These are phyloP conservation scores for Phyllosticta capitalensis DNA, from an alignment of 2,329 filamentous ascomycete genomes.

Conservation along the genomic window DNA sequence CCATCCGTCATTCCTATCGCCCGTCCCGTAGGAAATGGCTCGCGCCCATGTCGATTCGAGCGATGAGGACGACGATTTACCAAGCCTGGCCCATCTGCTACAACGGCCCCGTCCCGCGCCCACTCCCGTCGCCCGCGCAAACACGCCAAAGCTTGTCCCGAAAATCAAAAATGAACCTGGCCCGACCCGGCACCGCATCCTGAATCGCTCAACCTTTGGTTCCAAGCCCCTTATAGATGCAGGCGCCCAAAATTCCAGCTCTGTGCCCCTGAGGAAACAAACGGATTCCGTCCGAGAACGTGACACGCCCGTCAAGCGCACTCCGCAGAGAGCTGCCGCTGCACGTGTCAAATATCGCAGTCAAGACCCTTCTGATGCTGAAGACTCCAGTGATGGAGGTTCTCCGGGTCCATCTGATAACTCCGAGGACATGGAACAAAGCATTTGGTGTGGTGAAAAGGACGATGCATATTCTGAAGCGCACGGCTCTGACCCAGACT, in stretches of 20 bases:
- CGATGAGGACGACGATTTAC: constrained; percentile 8
- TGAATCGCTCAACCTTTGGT: constrained; percentile 23
- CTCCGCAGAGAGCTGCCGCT: not conserved
- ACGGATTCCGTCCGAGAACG: constrained; percentile 15
- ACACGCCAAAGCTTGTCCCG: constrained; percentile 12
- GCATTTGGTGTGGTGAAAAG: constrained; percentile 13
- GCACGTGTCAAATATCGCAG: not conserved
- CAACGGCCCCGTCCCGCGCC: not conserved
- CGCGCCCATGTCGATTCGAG: constrained; percentile 3
- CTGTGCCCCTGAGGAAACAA: not conserved
- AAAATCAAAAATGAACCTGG: constrained; percentile 16
- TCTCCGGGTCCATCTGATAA: not conserved
- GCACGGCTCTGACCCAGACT: constrained; percentile 17
- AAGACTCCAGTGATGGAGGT: not conserved
- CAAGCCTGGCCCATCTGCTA: not conserved
- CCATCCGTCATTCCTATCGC: not conserved
- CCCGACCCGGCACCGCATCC: constrained; percentile 21
- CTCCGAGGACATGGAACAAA: not conserved
- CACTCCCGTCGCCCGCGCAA: not conserved
- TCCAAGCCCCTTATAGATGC: constrained; percentile 22
- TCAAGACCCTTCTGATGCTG: not conserved
- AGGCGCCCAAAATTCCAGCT: constrained; percentile 15
- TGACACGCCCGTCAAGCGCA: not conserved
- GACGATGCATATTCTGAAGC: constrained; percentile 23
- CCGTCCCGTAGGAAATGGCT: not conserved